phyloP scores from a whole-genome alignment of 2,329 filamentous ascomycete genomes.

The Cucurbitaria berberidis region DNA sequence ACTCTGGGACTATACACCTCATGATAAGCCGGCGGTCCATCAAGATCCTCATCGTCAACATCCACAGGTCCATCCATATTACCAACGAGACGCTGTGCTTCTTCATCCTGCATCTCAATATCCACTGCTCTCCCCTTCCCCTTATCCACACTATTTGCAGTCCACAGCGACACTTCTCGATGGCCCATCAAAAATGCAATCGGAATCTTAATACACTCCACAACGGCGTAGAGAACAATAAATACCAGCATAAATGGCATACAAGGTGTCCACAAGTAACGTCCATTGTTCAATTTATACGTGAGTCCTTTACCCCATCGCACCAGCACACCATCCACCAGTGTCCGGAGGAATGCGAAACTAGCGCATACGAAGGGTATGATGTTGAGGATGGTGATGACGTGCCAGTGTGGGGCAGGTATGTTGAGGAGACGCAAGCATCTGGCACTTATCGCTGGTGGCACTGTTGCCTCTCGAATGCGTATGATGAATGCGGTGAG shows the following conservation, averaged over 20 bases:
- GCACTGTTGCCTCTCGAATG: conserved; percentile 9
- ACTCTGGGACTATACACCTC: background rate
- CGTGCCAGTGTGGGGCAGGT: conserved; percentile 11
- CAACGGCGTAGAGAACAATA: background rate
- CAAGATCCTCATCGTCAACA: conserved; percentile 2
- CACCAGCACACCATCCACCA: conserved; percentile 20
- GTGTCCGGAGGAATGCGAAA: conserved; percentile 13
- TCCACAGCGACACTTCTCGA: background rate
- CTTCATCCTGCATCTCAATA: conserved; percentile 21
- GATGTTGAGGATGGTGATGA: conserved; percentile 17
- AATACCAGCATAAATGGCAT: conserved; percentile 10
- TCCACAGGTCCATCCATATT: conserved; percentile 11
- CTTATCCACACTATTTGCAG: background rate
- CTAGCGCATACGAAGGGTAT: conserved; percentile 17
- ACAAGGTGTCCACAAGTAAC: conserved; percentile 11
- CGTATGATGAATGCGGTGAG: conserved; percentile 15
- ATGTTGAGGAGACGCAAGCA: background rate
- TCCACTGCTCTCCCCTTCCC: conserved; percentile 3
- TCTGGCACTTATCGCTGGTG: background rate
- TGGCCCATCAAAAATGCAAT: conserved; percentile 16
- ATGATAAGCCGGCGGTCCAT: conserved; percentile 7
- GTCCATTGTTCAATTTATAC: background rate
- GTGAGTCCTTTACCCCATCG: conserved; percentile 12
- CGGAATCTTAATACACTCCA: background rate
- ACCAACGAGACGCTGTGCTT: conserved; percentile 13